These are phyloP conservation scores for Tricholoma hemisulphureum DNA, from an alignment of 768 basidiomycete genomes.

Conservation along the genomic window DNA sequence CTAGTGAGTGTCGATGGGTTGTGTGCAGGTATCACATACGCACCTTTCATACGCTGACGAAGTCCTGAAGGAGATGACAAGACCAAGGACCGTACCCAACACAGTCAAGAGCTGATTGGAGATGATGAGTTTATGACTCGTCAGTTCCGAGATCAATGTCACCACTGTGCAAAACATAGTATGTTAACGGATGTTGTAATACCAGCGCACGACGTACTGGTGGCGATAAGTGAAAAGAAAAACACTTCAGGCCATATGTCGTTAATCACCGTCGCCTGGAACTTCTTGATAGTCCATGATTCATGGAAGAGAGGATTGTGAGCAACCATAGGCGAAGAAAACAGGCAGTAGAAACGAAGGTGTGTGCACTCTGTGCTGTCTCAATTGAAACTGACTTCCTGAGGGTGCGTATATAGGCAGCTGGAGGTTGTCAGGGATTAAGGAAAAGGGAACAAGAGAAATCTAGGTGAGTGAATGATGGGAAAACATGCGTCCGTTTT, in stretches of 20 bases:
- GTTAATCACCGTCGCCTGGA: conserved; percentile 59
- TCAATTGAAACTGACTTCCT: too few species aligned
- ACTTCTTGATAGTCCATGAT: conserved; percentile 47
- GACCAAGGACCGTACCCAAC: conserved; percentile 70
- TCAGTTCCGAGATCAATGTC: conserved; percentile 48
- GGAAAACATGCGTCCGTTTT: too few species aligned
- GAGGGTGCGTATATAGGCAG: too few species aligned
- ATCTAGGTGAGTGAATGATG: too few species aligned
- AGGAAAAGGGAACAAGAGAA: too few species aligned
- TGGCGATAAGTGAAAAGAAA: conserved; percentile 60
- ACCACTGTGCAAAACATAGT: conserved; percentile 45
- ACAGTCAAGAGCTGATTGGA: conserved; percentile 61
- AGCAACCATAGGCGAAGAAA: conserved; percentile 36
- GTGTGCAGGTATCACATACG: conserved; percentile 12
- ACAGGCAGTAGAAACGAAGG: not conserved
- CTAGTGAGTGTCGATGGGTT: not conserved
- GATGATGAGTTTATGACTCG: conserved; percentile 46
- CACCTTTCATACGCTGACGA: conserved; percentile 69
- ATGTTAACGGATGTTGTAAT: conserved; percentile 2
- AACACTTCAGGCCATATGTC: conserved; percentile 64
- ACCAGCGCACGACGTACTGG: conserved; percentile 40
- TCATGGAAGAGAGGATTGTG: conserved; percentile 47
- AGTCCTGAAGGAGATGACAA: conserved; percentile 71
- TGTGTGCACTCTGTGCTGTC: not conserved
- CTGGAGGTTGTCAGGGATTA: too few species aligned